These are phyloP conservation scores for Pseudotulostoma volvatum DNA, from an alignment of 495 filamentous ascomycete species.

Conservation along the genomic window DNA sequence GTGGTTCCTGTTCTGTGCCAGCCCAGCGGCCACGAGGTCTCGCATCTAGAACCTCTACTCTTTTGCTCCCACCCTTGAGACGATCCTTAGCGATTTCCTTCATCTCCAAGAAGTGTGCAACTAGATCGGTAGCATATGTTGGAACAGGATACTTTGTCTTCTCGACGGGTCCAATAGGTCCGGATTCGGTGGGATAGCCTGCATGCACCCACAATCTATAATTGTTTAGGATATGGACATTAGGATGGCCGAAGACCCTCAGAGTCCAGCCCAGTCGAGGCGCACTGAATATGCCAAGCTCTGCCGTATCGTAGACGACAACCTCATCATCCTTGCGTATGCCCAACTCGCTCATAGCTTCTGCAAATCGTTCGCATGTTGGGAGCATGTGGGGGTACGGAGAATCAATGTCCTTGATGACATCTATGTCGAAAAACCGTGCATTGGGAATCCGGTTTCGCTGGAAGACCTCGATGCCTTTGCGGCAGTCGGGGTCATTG, in stretches of 20 bases:
- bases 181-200: conserved; percentile 63
- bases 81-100: conserved; percentile 56
- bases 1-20: conserved; percentile 73
- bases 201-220: conserved; percentile 79
- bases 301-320: conserved; percentile 80
- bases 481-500: conserved; percentile 62
- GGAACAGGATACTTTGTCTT: conserved; percentile 39
- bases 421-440: conserved; percentile 95
- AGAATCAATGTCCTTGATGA: conserved; percentile 67
- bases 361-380: conserved; percentile 56
- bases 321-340: conserved; percentile 74
- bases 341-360: conserved; percentile 75
- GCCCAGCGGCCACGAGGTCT: conserved; percentile 63
- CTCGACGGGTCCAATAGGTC: conserved; percentile 45
- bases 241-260: conserved; percentile 74
- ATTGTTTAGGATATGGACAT: conserved; percentile 85
- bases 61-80: conserved; percentile 62
- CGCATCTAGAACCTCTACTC: conserved; percentile 81
- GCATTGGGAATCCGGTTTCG: conserved; percentile 65
- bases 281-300: conserved; percentile 84
- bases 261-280: conserved; percentile 90
- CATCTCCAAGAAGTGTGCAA: conserved; percentile 64
- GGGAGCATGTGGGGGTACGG: conserved; percentile 97
- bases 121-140: conserved; percentile 34
- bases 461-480: conserved; percentile 58